Base-by-base conservation (phyloP, 345 rosid species). In the Eucalyptus coolabah region DNA sequence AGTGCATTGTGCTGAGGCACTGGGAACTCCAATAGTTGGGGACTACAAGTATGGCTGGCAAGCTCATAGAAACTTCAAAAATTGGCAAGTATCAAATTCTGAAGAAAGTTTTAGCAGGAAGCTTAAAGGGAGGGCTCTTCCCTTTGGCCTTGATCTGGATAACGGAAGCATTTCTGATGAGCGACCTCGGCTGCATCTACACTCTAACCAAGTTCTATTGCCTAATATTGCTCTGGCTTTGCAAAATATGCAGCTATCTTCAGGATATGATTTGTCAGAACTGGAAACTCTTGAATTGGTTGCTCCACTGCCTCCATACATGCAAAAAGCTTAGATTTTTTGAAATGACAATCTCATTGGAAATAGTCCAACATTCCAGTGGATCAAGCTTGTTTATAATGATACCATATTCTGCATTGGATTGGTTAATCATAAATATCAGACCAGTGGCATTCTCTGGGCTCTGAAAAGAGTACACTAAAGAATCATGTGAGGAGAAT, bases 31-130 rank as follows among this genome's bases (percentile, higher is more conserved):
- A 9, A 95, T 98, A 90, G 95, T 98, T 9, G 99, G 99, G 87
- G 99, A 97, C 92, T 97, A 91, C 87, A 98, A 98, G 90, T 98
- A 98, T 26, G 99, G 97, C 15, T 96, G 99, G 98, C 98, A 95
- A 92, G 93, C 94, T 91, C 98, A 98, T 91, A 93, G 92, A 93
- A 89, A 92, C 45, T 90, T 93, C 93, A 90, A 92, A 91, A 88
- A 92, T 50, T 89, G 92, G 81, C 91, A 89, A 30, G 50, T 50
- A 18, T 89, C 94, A 82, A 86, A 87, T 88, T 72, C 88, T 32
- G 86, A 81, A 3, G 88, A 56, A 77, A 89, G 81, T 88, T 88
- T 91, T 60, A 83, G 59, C 42, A 89, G 88, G 24, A 82, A 88
- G 65, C 47, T 88, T 30, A 90, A 88, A 45, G 89, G 90, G 86